A percentile compares a stretch with the other conserved stretches of the same genome.
Conservation (phyloP, 192 early-diverging fungal species). For the Rhizoclosmatium globosum region DNA sequence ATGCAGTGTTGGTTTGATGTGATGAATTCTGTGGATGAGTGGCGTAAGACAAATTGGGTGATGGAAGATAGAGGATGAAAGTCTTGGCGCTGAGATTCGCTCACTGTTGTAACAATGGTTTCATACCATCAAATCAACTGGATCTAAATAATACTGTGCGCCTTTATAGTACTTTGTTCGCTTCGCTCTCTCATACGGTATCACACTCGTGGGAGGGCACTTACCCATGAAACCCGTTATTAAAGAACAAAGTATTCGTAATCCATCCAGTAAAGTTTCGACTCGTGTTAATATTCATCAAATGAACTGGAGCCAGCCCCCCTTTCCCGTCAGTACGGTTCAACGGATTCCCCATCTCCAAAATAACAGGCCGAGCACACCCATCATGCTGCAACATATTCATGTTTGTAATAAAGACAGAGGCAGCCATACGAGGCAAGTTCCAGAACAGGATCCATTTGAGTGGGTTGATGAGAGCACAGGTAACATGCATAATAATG, state of each 20-base stretch:
- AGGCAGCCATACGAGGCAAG: neutral
- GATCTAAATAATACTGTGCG: too few relatives aligned
- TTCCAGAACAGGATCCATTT: conserved; percentile 11
- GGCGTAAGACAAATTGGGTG: too few relatives aligned
- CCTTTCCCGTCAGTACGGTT: neutral
- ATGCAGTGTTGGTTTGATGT: conserved; percentile 8
- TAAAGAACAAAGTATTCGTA: conserved; percentile 4
- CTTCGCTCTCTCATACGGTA: too few relatives aligned
- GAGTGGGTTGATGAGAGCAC: neutral
- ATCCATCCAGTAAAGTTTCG: conserved; percentile 4
- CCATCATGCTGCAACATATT: conserved; percentile 10
- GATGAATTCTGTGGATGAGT: neutral
- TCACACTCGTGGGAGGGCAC: too few relatives aligned
- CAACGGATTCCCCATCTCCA: neutral
- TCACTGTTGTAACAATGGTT: too few relatives aligned
- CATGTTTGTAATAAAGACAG: conserved; percentile 15
- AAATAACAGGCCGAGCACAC: neutral
- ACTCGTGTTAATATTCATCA: conserved; percentile 6
- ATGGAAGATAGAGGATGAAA: too few relatives aligned
- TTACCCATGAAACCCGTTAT: neutral
- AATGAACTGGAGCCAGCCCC: neutral
- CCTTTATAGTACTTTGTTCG: too few relatives aligned
- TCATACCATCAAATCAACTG: too few relatives aligned
- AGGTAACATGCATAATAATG: neutral
- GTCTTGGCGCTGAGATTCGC: too few relatives aligned